A percentile compares a stretch with the other conserved stretches of the same genome.
phyloP scores from a whole-genome alignment of 1,284 basidiomycete species.

The Fomitiporia mediterranea region DNA sequence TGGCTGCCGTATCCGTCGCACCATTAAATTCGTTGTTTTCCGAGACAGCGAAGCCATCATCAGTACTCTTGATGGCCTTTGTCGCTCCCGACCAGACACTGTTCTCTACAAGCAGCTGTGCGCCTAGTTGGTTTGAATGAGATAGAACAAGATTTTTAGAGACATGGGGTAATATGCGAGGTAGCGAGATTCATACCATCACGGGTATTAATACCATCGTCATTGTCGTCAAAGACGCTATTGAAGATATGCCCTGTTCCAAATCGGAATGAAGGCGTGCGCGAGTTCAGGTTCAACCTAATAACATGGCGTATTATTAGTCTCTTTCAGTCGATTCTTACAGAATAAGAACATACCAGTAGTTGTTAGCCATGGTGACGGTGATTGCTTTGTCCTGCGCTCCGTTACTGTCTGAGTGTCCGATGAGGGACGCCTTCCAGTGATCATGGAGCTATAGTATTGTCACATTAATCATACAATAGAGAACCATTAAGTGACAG shows the following conservation, averaged over 20 bases:
- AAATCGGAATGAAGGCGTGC: conserved; percentile 31
- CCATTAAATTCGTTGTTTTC: conserved; percentile 25
- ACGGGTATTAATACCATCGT: conserved; percentile 47
- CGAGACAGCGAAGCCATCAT: conserved; percentile 39
- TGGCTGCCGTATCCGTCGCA: conserved; percentile 32
- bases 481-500: background rate
- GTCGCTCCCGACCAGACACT: conserved; percentile 37
- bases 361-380: conserved; percentile 39
- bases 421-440: conserved; percentile 40
- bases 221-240: conserved; percentile 41
- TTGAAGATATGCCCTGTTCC: conserved; percentile 45
- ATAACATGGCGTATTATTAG: too few relatives aligned
- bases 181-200: conserved; percentile 30
- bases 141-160: background rate
- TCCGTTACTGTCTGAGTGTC: conserved; percentile 40
- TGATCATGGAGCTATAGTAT: conserved; percentile 35
- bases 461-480: background rate
- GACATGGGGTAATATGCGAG: background rate
- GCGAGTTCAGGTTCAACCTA: conserved; percentile 29
- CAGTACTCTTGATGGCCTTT: conserved; percentile 40
- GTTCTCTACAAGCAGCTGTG: conserved; percentile 44
- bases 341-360: conserved; percentile 25
- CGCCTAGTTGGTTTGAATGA: conserved; percentile 26
- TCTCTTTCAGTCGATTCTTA: too few relatives aligned
- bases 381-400: conserved; percentile 33